A percentile compares a stretch with the other conserved stretches of the same genome.
Evolutionary conservation across 2,329 filamentous ascomycete genomes (phyloP).

Genomic region (Aspergillus calidoustus): DNA sequence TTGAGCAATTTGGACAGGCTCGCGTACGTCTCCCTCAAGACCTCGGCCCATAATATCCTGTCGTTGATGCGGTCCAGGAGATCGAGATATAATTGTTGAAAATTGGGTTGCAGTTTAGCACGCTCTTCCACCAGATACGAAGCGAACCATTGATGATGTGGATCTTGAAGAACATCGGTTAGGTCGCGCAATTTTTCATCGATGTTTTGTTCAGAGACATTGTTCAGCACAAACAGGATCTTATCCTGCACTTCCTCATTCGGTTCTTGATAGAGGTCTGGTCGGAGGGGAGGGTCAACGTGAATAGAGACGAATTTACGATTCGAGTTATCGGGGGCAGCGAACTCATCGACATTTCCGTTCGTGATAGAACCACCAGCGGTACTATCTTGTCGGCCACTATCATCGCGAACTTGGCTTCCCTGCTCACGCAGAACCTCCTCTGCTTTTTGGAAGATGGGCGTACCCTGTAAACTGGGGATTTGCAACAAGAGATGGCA

Average conservation of each 20-base stretch:
- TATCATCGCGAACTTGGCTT: slow-evolving; percentile 58
- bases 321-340: slow-evolving; percentile 62
- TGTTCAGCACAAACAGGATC: slow-evolving; percentile 95
- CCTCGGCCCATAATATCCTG: slow-evolving; percentile 78
- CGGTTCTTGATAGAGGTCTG: slow-evolving; percentile 76
- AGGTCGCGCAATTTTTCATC: slow-evolving; percentile 83
- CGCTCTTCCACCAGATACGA: slow-evolving; percentile 93
- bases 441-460: slow-evolving; percentile 80
- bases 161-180: slow-evolving; percentile 74
- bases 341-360: slow-evolving; percentile 69
- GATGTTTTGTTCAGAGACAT: slow-evolving; percentile 88
- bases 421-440: slow-evolving; percentile 76
- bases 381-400: slow-evolving; percentile 41
- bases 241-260: slow-evolving; percentile 85
- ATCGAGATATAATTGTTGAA: slow-evolving; percentile 89
- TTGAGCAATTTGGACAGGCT: slow-evolving; percentile 88
- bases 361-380: slow-evolving; percentile 62
- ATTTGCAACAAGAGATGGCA: slow-evolving; percentile 85
- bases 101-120: slow-evolving; percentile 96
- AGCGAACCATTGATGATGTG: slow-evolving; percentile 95
- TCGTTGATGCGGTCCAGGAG: slow-evolving; percentile 83
- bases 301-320: slow-evolving; percentile 79
- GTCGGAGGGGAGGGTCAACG: slow-evolving; percentile 69
- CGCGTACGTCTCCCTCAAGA: slow-evolving; percentile 90
- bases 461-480: slow-evolving; percentile 78